Evolutionary conservation across 2,329 filamentous ascomycete genomes (phyloP).

Genomic region (Epichloe hybrida): DNA sequence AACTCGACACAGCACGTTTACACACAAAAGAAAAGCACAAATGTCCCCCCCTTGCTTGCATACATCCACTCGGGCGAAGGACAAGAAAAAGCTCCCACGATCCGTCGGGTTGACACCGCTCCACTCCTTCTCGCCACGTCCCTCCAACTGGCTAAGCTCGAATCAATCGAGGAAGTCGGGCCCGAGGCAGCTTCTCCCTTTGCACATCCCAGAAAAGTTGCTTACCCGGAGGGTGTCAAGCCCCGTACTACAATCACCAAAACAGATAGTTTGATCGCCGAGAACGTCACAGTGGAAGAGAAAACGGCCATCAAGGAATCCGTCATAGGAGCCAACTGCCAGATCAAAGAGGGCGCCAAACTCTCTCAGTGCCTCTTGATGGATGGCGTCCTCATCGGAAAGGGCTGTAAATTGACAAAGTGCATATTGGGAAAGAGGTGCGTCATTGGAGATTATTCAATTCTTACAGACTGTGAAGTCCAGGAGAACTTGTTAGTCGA

Average conservation of each 20-base stretch:
- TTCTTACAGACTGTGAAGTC: conserved; percentile 82
- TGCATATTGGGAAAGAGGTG: conserved; percentile 75
- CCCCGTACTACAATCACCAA: conserved; percentile 69
- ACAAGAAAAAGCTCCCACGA: conserved; percentile 41
- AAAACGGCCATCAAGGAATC: conserved; percentile 87
- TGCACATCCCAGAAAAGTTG: conserved; percentile 66
- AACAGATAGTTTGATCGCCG: conserved; percentile 68
- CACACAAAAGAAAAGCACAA: conserved; percentile 6
- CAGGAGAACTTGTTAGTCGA: conserved; percentile 82
- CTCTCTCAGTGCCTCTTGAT: conserved; percentile 81
- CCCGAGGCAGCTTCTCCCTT: conserved; percentile 51
- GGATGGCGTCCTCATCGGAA: conserved; percentile 79
- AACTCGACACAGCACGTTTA: neutral
- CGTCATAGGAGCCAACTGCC: conserved; percentile 76
- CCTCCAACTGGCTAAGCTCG: conserved; percentile 73
- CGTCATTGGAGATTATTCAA: conserved; percentile 67
- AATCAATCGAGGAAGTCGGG: conserved; percentile 51
- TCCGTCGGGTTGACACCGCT: conserved; percentile 80
- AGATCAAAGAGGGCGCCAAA: conserved; percentile 74
- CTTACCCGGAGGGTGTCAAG: conserved; percentile 71
- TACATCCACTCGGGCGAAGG: conserved; percentile 58
- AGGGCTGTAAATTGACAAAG: conserved; percentile 70
- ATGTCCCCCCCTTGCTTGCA: conserved; percentile 60
- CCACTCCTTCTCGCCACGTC: conserved; percentile 70
- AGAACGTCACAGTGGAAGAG: conserved; percentile 80